Evolutionary conservation across 345 rosid species (phyloP), one percentile per base, ranked within the genome.

Genomic region (Salix arbutifolia): DNA sequence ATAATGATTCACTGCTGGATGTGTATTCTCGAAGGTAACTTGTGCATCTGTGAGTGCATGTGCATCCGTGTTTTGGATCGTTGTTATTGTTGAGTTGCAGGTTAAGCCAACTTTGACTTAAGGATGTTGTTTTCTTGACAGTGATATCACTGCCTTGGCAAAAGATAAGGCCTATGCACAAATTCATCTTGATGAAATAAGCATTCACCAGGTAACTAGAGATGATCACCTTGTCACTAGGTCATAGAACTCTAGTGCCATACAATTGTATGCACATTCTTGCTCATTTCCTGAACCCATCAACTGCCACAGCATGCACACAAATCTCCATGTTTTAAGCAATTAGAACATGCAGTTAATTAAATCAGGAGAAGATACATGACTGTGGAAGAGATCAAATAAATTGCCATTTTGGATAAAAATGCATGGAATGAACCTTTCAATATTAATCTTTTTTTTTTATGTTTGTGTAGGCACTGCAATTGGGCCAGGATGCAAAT

Each of bases 121-220:
- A 67, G 4, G 14, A 14, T 42, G 23, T 48, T 35, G 6, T 48
- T 71, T 84, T 31, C 35, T 65, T 80, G 73, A 30, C 86, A 93
- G 96, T 84, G 97, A 93, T 67, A 91, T 93, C 81, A 91, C 97
- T 52, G 92, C 97, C 64, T 81, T 93, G 86, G 97, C 97, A 58
- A 93, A 86, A 86, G 93, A 91, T 83, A 92, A 86, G 82, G 99
- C 94, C 26, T 96, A 96, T 81, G 88, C 98, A 48, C 98, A 90
- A 85, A 87, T 96, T 84, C 93, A 75, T 88, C 97, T 96, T 31
- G 92, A 91, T 62, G 94, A 96, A 85, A 94, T 90, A 86, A 94
- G 88, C 28, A 88, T 96, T 77, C 95, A 91, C 73, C 97, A 91
- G 98, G 99, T 94, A 90, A 79, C 67, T 44, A 70, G 46, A 28